Percentiles rank a stretch among this genome's conserved stretches.
These are phyloP conservation scores for Agrocybe chaxingu DNA, from an alignment of 768 basidiomycete genomes.

Conservation along the genomic window DNA sequence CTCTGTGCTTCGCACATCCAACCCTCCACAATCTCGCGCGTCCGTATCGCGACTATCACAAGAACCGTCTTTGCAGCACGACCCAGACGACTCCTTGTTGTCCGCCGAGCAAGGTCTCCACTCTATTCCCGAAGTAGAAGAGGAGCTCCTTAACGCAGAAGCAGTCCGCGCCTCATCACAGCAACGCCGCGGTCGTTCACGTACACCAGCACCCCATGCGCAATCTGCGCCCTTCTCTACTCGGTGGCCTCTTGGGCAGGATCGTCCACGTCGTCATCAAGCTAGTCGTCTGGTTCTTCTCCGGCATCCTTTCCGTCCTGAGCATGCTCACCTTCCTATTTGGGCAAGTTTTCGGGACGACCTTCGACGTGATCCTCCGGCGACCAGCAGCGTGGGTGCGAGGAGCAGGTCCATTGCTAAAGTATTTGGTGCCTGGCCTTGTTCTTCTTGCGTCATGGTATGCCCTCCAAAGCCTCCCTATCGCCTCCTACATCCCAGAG, in stretches of 20 bases:
- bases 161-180: conserved; percentile 14
- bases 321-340: conserved; percentile 36
- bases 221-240: conserved; percentile 27
- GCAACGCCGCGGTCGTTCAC: conserved; percentile 24
- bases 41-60: conserved; percentile 36
- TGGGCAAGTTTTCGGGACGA: conserved; percentile 48
- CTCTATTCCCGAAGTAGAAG: conserved; percentile 66
- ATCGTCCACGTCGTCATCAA: conserved; percentile 30
- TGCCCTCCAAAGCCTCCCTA: conserved; percentile 34
- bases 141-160: conserved; percentile 30
- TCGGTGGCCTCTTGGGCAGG: conserved; percentile 42
- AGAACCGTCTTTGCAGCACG: conserved; percentile 32
- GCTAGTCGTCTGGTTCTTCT: conserved; percentile 17
- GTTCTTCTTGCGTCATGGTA: conserved; percentile 45
- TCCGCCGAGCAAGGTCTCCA: conserved; percentile 53
- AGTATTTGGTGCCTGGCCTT: conserved; percentile 39
- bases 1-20: conserved; percentile 23
- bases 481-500: conserved; percentile 29
- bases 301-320: conserved; percentile 27
- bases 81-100: conserved; percentile 34
- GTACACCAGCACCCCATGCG: conserved; percentile 27
- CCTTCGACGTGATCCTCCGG: conserved; percentile 43
- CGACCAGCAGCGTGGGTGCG: conserved; percentile 43
- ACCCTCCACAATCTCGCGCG: conserved; percentile 29
- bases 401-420: conserved; percentile 30